Percentiles rank a stretch among this genome's conserved stretches.
Evolutionary conservation across 495 filamentous ascomycete genomes (phyloP).

Genomic region (Penicillium taxi): DNA sequence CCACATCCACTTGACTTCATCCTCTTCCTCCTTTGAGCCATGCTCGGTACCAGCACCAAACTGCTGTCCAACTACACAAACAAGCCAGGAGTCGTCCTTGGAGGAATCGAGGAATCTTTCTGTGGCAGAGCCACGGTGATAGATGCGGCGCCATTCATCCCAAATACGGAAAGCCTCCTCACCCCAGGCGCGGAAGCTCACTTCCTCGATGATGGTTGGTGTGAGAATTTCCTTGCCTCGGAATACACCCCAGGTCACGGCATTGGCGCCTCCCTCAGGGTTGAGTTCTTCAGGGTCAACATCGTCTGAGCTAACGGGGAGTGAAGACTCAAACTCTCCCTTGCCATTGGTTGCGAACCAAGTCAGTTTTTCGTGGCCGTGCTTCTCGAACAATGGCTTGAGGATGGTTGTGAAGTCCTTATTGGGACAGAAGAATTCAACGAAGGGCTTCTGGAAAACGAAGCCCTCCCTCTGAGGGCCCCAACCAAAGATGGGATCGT

Average conservation of each 20-base stretch:
- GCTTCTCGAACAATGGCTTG: slow-evolving; percentile 49
- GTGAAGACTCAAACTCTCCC: slow-evolving; percentile 64
- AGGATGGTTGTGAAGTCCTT: slow-evolving; percentile 58
- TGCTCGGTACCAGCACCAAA: slow-evolving; percentile 46
- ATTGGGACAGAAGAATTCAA: slow-evolving; percentile 82
- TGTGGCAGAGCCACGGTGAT: slow-evolving; percentile 56
- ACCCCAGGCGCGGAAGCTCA: slow-evolving; percentile 88
- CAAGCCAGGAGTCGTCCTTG: slow-evolving; percentile 70
- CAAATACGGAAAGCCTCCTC: slow-evolving; percentile 96
- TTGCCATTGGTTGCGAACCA: slow-evolving; percentile 75
- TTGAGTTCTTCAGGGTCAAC: slow-evolving; percentile 31
- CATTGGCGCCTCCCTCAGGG: slow-evolving; percentile 65
- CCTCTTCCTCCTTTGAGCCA: slow-evolving; percentile 37
- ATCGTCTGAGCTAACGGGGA: slow-evolving; percentile 25
- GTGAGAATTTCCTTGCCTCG: slow-evolving; percentile 95
- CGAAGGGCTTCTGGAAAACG: slow-evolving; percentile 97
- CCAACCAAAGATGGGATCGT: slow-evolving; percentile 84
- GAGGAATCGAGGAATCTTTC: slow-evolving; percentile 57
- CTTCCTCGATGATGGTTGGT: slow-evolving; percentile 94
- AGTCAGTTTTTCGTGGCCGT: slow-evolving; percentile 56
- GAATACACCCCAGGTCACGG: slow-evolving; percentile 96
- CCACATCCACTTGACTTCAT: slow-evolving; percentile 41
- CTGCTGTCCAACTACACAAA: slow-evolving; percentile 84
- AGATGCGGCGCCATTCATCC: slow-evolving; percentile 86
- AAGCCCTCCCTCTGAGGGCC: slow-evolving; percentile 79